phyloP scores from a whole-genome alignment of 805 yeast species.

The Wickerhamiella spandovensis region DNA sequence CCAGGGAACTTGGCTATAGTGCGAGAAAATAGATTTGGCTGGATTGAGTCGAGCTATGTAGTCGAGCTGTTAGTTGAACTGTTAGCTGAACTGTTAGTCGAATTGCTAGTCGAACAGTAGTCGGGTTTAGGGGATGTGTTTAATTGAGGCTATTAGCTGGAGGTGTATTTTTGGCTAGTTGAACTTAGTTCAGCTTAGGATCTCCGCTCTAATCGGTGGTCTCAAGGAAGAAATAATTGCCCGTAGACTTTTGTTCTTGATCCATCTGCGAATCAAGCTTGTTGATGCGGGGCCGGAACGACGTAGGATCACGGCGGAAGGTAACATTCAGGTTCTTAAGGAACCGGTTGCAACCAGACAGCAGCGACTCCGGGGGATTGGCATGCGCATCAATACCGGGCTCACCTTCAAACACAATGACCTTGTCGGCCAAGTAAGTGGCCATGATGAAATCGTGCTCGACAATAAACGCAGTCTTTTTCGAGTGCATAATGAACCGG shows the following conservation, averaged over 20 bases:
- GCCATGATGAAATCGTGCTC: constrained; percentile 99
- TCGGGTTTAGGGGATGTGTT: too few relatives aligned
- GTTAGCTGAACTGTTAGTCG: too few relatives aligned
- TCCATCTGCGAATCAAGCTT: constrained; percentile 98
- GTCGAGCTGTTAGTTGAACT: too few relatives aligned
- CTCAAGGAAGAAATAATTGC: constrained; percentile 95
- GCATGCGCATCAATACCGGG: constrained; percentile 84
- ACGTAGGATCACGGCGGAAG: constrained; percentile 97
- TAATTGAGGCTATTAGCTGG: too few relatives aligned
- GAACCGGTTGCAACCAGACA: constrained; percentile 95
- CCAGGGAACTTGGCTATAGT: too few relatives aligned
- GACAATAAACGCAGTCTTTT: constrained; percentile 97
- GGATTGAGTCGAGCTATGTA: too few relatives aligned
- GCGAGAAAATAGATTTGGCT: too few relatives aligned
- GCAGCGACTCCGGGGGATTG: constrained; percentile 76
- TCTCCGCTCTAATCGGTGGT: constrained; percentile 27
- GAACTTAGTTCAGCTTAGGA: too few relatives aligned
- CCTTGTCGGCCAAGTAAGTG: constrained; percentile 96
- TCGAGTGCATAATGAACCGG: constrained; percentile 88
- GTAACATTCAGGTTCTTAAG: constrained; percentile 95
- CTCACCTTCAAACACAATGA: constrained; percentile 92
- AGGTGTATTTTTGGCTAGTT: too few relatives aligned
- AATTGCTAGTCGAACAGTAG: too few relatives aligned
- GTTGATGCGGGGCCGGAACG: constrained; percentile 97
- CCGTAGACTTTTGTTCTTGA: constrained; percentile 84